Percentiles rank a stretch among this genome's conserved stretches.
Conservation (phyloP, 2,329 filamentous ascomycete species). For the Beauveria scarabaeidicola region DNA sequence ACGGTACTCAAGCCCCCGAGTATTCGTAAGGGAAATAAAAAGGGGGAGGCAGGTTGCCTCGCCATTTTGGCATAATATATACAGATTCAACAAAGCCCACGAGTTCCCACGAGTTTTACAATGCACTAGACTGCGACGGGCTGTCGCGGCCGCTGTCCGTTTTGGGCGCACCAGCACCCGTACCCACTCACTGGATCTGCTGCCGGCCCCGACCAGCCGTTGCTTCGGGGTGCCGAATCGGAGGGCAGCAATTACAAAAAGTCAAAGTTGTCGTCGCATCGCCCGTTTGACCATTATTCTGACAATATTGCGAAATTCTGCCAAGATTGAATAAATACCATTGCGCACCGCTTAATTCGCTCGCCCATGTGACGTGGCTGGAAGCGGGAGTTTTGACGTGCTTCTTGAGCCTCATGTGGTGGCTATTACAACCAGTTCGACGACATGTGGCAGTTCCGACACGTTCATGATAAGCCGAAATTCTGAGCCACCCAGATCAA, state of each 20-base stretch:
- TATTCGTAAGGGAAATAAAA: background rate
- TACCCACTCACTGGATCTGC: constrained; percentile 1
- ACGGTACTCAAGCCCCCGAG: background rate
- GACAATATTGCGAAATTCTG: background rate
- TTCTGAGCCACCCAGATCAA: background rate
- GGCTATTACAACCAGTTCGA: background rate
- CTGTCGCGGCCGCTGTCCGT: background rate
- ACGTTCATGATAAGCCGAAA: background rate
- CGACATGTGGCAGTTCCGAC: background rate
- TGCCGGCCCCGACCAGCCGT: background rate
- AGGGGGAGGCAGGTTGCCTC: background rate
- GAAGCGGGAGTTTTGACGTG: too few relatives aligned
- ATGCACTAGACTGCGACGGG: background rate
- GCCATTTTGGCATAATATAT: background rate
- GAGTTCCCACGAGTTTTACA: background rate
- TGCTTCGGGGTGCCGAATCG: background rate
- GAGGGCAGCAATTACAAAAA: background rate
- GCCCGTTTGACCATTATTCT: background rate
- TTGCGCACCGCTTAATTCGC: background rate
- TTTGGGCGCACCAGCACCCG: background rate
- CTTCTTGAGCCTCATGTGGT: background rate
- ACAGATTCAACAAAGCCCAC: background rate
- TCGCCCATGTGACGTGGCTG: too few relatives aligned
- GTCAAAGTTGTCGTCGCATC: too few relatives aligned
- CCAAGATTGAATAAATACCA: background rate